Evolutionary conservation across 192 early-diverging fungal species (phyloP).

Genomic region (Dimargaris verticillata): DNA sequence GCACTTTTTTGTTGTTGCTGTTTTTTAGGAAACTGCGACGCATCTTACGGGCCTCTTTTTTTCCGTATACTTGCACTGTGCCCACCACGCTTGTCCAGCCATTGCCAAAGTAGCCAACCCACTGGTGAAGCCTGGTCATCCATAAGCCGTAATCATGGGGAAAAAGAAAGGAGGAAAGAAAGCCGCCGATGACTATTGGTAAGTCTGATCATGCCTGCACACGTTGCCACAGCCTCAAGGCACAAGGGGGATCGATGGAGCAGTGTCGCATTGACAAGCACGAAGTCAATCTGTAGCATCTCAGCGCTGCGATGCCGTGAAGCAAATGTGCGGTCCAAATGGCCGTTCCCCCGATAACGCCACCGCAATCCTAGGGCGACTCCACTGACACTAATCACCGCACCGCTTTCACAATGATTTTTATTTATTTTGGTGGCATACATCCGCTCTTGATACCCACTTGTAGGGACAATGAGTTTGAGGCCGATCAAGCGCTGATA

Average conservation of each 20-base stretch:
- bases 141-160: slow-evolving; percentile 20
- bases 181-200: slow-evolving; percentile 42
- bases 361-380: not conserved
- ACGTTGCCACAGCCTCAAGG: not conserved
- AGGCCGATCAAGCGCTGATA: slow-evolving; percentile 25
- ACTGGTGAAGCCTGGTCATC: not conserved
- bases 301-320: slow-evolving; percentile 9
- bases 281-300: not conserved
- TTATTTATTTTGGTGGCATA: not conserved
- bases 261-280: not conserved
- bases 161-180: slow-evolving; percentile 38
- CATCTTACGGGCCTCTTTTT: too few species aligned
- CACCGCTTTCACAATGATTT: not conserved
- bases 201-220: slow-evolving; percentile 5
- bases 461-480: slow-evolving; percentile 34
- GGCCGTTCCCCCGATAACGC: not conserved
- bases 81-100: too few species aligned
- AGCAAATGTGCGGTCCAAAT: not conserved
- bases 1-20: too few species aligned
- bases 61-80: too few species aligned
- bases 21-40: too few species aligned
- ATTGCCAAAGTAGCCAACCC: too few species aligned
- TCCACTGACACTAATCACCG: slow-evolving; percentile 9
- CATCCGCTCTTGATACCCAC: not conserved
- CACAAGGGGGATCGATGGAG: not conserved